phyloP scores from a whole-genome alignment of 768 basidiomycete species.

The Xanthoconium stramineum region DNA sequence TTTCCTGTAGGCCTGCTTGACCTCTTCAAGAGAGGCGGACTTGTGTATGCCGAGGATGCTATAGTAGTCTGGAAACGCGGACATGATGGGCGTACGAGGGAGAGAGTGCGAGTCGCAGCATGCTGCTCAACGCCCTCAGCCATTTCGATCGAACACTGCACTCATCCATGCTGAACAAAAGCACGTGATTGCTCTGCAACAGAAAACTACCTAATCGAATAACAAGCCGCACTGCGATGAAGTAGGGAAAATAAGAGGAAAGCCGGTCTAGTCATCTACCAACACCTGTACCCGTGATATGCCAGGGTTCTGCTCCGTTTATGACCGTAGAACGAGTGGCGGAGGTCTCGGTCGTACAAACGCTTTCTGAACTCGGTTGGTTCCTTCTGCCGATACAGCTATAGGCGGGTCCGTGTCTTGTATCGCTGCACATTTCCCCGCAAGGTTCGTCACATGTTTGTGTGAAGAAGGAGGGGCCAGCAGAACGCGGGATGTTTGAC shows the following conservation, averaged over 20 bases:
- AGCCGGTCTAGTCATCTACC: slow-evolving; percentile 12
- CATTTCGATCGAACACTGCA: slow-evolving; percentile 1
- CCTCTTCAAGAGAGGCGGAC: slow-evolving; percentile 64
- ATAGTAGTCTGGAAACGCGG: slow-evolving; percentile 81
- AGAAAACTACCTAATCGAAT: not conserved
- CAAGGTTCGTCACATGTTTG: slow-evolving; percentile 11
- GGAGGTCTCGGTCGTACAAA: slow-evolving; percentile 44
- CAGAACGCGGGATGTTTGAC: slow-evolving; percentile 14
- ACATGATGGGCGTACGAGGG: slow-evolving; percentile 44
- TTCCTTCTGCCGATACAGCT: slow-evolving; percentile 8
- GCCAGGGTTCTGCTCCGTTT: slow-evolving; percentile 4
- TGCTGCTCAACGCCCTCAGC: slow-evolving; percentile 9
- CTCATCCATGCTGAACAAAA: not conserved
- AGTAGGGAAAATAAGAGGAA: not conserved
- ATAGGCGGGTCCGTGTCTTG: slow-evolving; percentile 32
- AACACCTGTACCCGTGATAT: slow-evolving; percentile 11
- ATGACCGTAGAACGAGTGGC: slow-evolving; percentile 29
- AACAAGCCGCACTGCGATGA: slow-evolving; percentile 3
- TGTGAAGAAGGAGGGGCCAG: slow-evolving; percentile 20
- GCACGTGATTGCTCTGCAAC: slow-evolving; percentile 1
- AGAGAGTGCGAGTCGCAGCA: slow-evolving; percentile 8
- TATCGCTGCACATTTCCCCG: slow-evolving; percentile 24
- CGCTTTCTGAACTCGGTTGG: slow-evolving; percentile 17
- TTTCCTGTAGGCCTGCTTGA: slow-evolving; percentile 74
- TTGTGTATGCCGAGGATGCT: slow-evolving; percentile 51